These are phyloP conservation scores for Syzygium malaccense DNA, from an alignment of 441 rosid genomes.

Conservation along the genomic window DNA sequence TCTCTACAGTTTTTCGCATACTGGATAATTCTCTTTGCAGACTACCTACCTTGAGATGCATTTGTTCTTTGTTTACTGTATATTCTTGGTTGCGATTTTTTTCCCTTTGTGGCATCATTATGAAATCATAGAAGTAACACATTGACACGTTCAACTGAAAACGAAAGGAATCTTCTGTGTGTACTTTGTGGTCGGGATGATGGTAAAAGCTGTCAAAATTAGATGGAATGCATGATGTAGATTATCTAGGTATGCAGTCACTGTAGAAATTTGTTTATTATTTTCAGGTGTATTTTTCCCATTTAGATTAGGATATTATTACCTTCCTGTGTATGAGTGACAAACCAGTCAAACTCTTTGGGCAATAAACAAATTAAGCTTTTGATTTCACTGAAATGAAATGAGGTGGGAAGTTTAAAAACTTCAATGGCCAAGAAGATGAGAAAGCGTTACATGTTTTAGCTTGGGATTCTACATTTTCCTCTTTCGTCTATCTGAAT, in stretches of 20 bases:
- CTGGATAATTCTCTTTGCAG: neutral
- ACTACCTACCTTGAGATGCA: neutral
- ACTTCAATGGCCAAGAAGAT: neutral
- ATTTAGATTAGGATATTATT: neutral
- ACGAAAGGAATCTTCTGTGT: neutral
- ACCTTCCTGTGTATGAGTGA: neutral
- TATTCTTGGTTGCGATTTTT: neutral
- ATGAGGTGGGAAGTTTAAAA: neutral
- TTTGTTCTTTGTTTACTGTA: neutral
- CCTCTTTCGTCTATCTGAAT: neutral
- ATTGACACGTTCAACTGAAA: neutral
- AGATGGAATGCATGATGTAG: neutral
- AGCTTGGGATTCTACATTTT: neutral
- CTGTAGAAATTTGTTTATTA: neutral
- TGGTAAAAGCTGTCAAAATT: neutral
- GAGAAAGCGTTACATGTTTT: neutral
- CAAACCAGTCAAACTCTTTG: neutral
- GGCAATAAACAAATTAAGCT: neutral
- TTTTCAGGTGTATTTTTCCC: neutral
- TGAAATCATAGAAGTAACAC: neutral
- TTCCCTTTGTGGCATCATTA: neutral
- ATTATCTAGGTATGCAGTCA: neutral
- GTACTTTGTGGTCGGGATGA: neutral
- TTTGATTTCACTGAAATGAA: neutral
- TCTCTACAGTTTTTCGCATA: neutral